Evolutionary conservation across 2,329 filamentous ascomycete genomes (phyloP).

Genomic region (Chaetomium sp.): DNA sequence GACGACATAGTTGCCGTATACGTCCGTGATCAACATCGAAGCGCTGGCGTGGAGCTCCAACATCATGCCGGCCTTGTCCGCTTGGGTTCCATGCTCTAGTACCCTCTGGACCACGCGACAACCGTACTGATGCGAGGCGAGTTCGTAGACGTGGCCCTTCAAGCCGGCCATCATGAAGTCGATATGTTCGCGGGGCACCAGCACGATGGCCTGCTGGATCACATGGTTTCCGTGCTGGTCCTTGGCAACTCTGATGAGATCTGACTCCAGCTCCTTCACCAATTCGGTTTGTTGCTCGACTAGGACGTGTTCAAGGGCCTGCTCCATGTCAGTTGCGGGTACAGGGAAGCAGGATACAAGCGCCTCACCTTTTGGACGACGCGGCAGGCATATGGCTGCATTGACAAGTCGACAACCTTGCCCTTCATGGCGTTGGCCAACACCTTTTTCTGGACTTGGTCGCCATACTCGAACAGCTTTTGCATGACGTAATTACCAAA

Average conservation of each 20-base stretch:
- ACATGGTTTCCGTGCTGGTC: conserved; percentile 96
- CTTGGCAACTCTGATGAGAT: conserved; percentile 76
- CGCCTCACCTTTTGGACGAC: conserved; percentile 84
- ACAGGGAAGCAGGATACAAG: not conserved
- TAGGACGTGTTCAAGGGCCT: conserved; percentile 87
- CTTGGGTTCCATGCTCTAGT: conserved; percentile 76
- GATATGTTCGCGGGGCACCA: conserved; percentile 75
- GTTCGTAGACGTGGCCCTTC: conserved; percentile 69
- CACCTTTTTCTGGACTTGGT: conserved; percentile 87
- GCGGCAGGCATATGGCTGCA: conserved; percentile 90
- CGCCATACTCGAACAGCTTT: conserved; percentile 95
- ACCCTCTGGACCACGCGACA: conserved; percentile 93
- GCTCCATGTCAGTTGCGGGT: conserved; percentile 22
- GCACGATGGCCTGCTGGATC: conserved; percentile 88
- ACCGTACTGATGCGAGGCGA: conserved; percentile 80
- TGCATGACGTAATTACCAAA: conserved; percentile 99
- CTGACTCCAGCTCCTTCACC: conserved; percentile 76
- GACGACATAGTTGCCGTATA: conserved; percentile 94
- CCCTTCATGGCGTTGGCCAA: conserved; percentile 86
- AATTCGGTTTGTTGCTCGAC: conserved; percentile 87
- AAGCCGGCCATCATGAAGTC: conserved; percentile 84
- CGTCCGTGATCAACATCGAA: conserved; percentile 73
- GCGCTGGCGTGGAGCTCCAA: conserved; percentile 76
- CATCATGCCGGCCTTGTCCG: conserved; percentile 72
- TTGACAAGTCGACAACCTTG: conserved; percentile 75